Evolutionary conservation across 306 rosid genomes (phyloP), one percentile per base, ranked within the genome.

Genomic region (Vachellia collinsii): DNA sequence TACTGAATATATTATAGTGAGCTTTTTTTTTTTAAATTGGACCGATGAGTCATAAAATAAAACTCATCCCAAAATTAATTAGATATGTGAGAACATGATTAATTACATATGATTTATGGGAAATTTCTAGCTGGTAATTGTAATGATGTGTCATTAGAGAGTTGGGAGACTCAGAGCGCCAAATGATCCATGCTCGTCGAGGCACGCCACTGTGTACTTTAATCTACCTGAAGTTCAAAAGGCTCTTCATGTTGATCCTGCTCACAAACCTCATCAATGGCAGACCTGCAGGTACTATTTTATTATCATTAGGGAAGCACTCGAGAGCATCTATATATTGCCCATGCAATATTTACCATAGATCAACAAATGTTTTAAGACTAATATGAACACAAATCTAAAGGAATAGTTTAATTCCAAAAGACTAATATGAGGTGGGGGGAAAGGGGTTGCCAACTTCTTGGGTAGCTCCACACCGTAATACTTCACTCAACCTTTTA

Each of bases 131-230:
- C 44, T 80, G 72, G 82, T 79, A 50, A 29, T 29, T 70, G 47
- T 70, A 14, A 34, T 82, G 74, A 78, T 58, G 43, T 85, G 73
- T 67, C 43, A n/a, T 80, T 29, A 92, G 94, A 84, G 22, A 86
- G 69, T 86, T 50, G 93, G 93, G 59, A 90, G 64, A 64, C 73
- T 90, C 72, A 69, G 74, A 77, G 65, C 82, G 77, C 98, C 6
- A 17, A 92, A 92, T 80, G 98, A 94, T 91, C 98, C 98, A 81
- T 94, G 98, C 89, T 87, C 94, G 0, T 93, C 89, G 89, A 77
- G 22, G 46, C 94, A 92, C 81, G 82, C 93, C 56, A 61, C 48
- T 58, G 79, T 71, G 25, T 94, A 91, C 89, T 94, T 92, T 88
- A 94, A 94, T 84, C 88, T 48, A 74, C 94, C 91, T 0, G 88